Evolutionary conservation across 257 asterid genomes (phyloP).

Genomic region (Solanum piurae): DNA sequence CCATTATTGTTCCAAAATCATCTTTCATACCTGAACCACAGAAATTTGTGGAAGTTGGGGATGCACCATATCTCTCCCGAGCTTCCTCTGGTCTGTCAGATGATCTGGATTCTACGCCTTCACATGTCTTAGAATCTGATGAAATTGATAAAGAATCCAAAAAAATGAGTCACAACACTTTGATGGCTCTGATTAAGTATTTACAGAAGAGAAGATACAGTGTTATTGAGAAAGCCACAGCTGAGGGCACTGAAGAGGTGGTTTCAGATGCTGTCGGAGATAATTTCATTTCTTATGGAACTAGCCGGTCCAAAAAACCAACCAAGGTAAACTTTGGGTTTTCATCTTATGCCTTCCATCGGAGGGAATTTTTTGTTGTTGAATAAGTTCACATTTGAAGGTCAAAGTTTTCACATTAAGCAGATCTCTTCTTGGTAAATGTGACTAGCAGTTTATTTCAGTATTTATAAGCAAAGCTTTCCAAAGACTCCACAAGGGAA

Average conservation of each 20-base stretch:
- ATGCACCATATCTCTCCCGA: conserved; percentile 57
- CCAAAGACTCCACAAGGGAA: background rate
- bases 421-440: background rate
- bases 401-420: background rate
- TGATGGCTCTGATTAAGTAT: conserved; percentile 94
- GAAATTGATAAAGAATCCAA: conserved; percentile 73
- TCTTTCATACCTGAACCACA: conserved; percentile 76
- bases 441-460: background rate
- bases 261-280: conserved; percentile 95
- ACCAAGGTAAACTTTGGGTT: conserved; percentile 41
- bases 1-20: conserved; percentile 76
- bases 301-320: conserved; percentile 51
- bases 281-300: conserved; percentile 59
- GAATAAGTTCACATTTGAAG: background rate
- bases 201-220: conserved; percentile 76
- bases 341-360: background rate
- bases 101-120: conserved; percentile 61
- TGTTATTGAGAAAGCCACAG: conserved; percentile 85
- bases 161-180: conserved; percentile 91
- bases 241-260: conserved; percentile 97
- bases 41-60: conserved; percentile 52
- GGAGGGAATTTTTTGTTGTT: background rate
- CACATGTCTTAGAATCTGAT: conserved; percentile 48
- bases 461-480: background rate
- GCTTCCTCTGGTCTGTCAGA: conserved; percentile 87